Base-by-base conservation (phyloP, 345 rosid genomes). In the Salix purpurea region DNA sequence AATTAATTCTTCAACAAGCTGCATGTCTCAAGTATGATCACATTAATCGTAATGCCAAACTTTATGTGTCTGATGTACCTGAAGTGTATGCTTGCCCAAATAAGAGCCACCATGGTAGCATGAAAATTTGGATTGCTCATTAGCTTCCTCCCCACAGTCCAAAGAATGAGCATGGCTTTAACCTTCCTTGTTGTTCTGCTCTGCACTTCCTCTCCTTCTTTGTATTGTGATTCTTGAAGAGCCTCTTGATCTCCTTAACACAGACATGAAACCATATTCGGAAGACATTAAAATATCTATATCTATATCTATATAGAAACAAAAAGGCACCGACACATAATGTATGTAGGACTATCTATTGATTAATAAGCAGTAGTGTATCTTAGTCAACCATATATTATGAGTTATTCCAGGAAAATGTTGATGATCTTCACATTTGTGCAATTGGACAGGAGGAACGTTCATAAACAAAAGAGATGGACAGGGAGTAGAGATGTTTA, bases 41-140 rank as follows among this genome's bases (percentile, higher is more conserved):
- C 46, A 42, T 42, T 12, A 42, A 42, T 42, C 13, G 14, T 11
- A 42, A 42, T 2, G 46, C 46, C 13, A 42, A 11, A 42, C 46
- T 42, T 42, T 42, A 30, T 23, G 56, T 9, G 9, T 46, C 39
- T 37, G 36, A 36, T 79, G 65, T 67, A 91, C 98, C 91, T 89
- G 90, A 89, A 93, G 54, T 88, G 92, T 78, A 95, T 81, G 83
- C 86, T 80, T 65, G 99, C 92, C 98, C 97, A 95, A 23, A 89
- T 81, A 39, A 95, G 84, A 72, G 90, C 97, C 40, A 87, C 13
- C 52, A 88, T 24, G 69, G 98, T 85, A 73, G 94, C 93, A 84
- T 93, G 88, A 37, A 93, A 90, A 72, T 95, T 95, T 65, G 98
- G 99, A 80, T 93, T 95, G 62, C 67, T 50, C 52, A 90, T 48